Base-by-base conservation (phyloP, 352 stramenopile species). In the Globisporangium mamillatum region DNA sequence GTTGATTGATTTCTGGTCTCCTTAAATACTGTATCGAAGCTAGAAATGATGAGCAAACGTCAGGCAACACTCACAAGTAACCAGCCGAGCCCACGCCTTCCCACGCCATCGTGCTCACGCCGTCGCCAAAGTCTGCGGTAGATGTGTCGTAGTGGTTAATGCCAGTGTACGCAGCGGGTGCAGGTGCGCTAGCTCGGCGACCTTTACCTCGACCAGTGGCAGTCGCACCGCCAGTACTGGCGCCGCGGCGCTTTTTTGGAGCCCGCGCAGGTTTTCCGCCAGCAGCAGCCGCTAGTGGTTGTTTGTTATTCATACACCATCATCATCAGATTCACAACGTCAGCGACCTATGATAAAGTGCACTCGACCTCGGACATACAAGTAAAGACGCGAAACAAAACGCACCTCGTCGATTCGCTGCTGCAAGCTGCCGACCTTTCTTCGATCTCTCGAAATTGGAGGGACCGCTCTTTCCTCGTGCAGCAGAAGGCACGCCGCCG, bases 101-200 rank as follows among this genome's bases (percentile, higher is more conserved):
- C 84, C 84, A 92, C 32, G 82, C 75, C 84, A 92, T 87, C 18
- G 79, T 91, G 55, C 74, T 80, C 16, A 91, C 54, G 34, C 81
- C 79, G 29, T 87, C 79, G 32, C 80, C 82, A 65, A 90, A 64
- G 29, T 89, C 79, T 22, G 60, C 73, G n/a, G 54, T 60, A 6
- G 59, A 63, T 22, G 71, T 80, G 60, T 90, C 74, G 56, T 92
- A 92, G 61, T 92, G 75, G 50, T 88, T 91, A 48, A 90, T 71
- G 22, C 76, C 60, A 29, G 69, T 77, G 82, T 34, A 69, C 22
- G 54, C 72, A 48, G 14, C 16, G 29, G 58, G 50, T 53, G 64
- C 60, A 63, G 50, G 50, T 18, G 50, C 50, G 50, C 55, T 76
- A 10, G 72, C 24, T 41, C 44, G 63, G 2, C 57, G 60, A 32